phyloP scores from a whole-genome alignment of 139 green algal species.

The Axilococcus clingmanii region DNA sequence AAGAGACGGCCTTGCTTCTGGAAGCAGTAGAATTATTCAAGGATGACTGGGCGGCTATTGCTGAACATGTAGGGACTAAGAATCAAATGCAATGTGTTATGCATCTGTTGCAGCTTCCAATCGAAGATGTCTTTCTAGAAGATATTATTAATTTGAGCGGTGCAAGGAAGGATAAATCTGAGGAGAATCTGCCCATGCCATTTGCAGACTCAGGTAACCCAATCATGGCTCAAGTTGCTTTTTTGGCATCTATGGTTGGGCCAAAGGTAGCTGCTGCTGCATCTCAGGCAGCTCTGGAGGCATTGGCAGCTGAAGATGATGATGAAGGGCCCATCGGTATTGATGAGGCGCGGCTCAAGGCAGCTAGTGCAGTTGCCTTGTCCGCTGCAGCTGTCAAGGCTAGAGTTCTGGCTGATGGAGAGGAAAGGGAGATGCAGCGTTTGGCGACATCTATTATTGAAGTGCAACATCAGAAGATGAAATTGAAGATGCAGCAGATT shows the following conservation, averaged over 20 bases:
- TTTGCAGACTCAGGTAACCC: constrained; percentile 70
- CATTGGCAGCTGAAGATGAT: constrained; percentile 49
- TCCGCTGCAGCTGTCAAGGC: constrained; percentile 50
- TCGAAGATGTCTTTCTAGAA: constrained; percentile 69
- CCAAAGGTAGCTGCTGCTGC: constrained; percentile 73
- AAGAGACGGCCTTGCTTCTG: constrained; percentile 68
- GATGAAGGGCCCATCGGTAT: constrained; percentile 1
- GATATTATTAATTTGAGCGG: constrained; percentile 2
- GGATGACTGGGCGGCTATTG: constrained; percentile 76
- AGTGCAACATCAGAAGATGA: constrained; percentile 13
- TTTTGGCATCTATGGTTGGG: constrained; percentile 66
- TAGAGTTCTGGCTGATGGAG: constrained; percentile 55
- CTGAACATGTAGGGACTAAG: constrained; percentile 78
- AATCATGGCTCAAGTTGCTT: constrained; percentile 71
- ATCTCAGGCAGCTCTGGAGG: constrained; percentile 69
- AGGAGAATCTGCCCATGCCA: neutral
- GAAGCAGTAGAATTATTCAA: constrained; percentile 70
- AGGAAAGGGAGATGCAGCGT: constrained; percentile 68
- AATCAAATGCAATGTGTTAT: constrained; percentile 70
- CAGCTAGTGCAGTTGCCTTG: constrained; percentile 46
- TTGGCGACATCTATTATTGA: constrained; percentile 40
- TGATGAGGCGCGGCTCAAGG: constrained; percentile 3
- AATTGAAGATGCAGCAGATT: constrained; percentile 30
- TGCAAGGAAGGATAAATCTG: neutral
- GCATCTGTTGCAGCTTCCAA: constrained; percentile 83